phyloP scores from a whole-genome alignment of 2,329 filamentous ascomycete species.

The Aspergillus vadensis region DNA sequence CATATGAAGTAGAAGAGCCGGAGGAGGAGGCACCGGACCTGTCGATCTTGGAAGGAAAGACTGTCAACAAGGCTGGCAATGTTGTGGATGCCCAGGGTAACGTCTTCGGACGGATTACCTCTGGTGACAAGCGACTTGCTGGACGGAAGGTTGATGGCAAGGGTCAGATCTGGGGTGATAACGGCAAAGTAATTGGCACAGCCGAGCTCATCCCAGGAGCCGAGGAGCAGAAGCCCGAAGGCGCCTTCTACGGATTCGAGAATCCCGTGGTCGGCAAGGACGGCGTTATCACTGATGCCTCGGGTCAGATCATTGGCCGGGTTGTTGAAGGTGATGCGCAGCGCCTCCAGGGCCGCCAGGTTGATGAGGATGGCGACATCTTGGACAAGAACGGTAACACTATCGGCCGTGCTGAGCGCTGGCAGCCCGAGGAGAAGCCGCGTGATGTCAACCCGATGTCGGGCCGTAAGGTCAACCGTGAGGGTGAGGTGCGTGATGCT shows the following conservation, averaged over 20 bases:
- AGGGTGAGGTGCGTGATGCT: conserved; percentile 51
- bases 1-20: conserved; percentile 53
- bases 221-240: conserved; percentile 53
- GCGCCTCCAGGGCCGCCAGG: conserved; percentile 64
- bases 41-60: conserved; percentile 62
- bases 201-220: conserved; percentile 59
- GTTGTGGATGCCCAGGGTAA: conserved; percentile 62
- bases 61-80: conserved; percentile 65
- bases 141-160: conserved; percentile 64
- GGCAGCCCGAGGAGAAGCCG: conserved; percentile 61
- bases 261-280: conserved; percentile 59
- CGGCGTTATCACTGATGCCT: conserved; percentile 54
- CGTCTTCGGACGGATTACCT: conserved; percentile 59
- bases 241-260: conserved; percentile 63
- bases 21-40: conserved; percentile 57
- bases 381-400: conserved; percentile 68
- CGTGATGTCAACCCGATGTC: conserved; percentile 63
- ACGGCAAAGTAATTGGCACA: conserved; percentile 61
- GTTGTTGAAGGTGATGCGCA: conserved; percentile 66
- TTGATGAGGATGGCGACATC: conserved; percentile 70
- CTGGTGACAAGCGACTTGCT: conserved; percentile 60
- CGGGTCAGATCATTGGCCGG: conserved; percentile 51
- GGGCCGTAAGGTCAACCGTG: conserved; percentile 54
- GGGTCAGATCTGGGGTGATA: conserved; percentile 66
- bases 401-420: conserved; percentile 68